These are phyloP conservation scores for Sclerotiophoma versabilis DNA, from an alignment of 2,329 filamentous ascomycete genomes.

Conservation along the genomic window DNA sequence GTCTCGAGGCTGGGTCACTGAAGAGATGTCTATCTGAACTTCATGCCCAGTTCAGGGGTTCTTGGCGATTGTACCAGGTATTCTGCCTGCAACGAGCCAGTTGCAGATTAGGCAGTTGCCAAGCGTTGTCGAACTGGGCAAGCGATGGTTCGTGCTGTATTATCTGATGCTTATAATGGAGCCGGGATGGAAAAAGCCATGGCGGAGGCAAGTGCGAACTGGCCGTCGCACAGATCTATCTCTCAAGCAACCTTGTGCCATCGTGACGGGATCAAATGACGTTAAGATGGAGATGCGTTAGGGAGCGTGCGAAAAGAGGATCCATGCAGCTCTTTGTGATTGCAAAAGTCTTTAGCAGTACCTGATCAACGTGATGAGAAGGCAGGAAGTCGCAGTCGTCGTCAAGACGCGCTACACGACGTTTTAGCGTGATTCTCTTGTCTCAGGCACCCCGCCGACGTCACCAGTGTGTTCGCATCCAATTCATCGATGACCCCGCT, in stretches of 20 bases:
- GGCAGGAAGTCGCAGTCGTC: neutral
- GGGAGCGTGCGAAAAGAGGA: neutral
- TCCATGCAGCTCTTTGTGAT: too few species aligned
- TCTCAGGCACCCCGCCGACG: neutral
- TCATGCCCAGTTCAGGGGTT: neutral
- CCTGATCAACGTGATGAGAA: neutral
- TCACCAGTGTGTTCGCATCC: neutral
- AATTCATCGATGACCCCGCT: neutral
- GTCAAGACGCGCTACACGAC: neutral
- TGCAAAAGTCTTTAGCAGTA: too few species aligned
- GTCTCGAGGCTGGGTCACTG: too few species aligned
- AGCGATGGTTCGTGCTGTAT: neutral
- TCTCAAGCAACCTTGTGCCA: neutral
- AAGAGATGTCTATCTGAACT: too few species aligned
- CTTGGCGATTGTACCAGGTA: neutral
- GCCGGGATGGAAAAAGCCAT: too few species aligned
- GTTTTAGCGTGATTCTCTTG: neutral
- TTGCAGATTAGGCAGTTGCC: slow-evolving; percentile 2
- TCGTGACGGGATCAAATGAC: neutral
- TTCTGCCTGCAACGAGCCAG: neutral
- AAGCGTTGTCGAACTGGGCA: neutral
- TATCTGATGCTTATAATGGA: neutral
- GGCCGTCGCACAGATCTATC: neutral
- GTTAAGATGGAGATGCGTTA: too few species aligned
- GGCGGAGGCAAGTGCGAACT: neutral